A percentile compares a stretch with the other conserved stretches of the same genome.
Evolutionary conservation across 345 rosid genomes (phyloP).

Genomic region (Syzygium aqueum): DNA sequence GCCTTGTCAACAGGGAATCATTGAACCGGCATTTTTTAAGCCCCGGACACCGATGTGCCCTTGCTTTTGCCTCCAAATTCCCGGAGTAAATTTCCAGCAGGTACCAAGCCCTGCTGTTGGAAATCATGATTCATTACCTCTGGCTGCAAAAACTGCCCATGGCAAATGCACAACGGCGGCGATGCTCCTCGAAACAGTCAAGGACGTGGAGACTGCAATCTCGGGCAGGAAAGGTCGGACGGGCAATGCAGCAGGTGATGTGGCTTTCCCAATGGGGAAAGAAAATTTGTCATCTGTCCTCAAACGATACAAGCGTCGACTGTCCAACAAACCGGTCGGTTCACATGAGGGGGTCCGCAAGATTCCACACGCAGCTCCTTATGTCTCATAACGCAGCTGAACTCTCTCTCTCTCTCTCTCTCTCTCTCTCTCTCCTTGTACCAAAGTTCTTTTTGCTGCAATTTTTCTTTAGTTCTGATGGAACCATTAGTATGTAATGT

Average conservation of each 20-base stretch:
- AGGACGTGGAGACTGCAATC: constrained; percentile 89
- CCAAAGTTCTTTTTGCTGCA: background rate
- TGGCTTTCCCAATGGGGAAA: constrained; percentile 91
- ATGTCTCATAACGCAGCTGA: constrained; percentile 7
- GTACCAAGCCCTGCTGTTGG: constrained; percentile 39
- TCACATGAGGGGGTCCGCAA: constrained; percentile 35
- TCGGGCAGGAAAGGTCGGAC: constrained; percentile 83
- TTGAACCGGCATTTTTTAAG: constrained; percentile 76
- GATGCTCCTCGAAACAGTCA: constrained; percentile 60
- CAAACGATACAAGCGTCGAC: constrained; percentile 85
- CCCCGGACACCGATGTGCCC: constrained; percentile 62
- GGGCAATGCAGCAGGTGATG: constrained; percentile 97
- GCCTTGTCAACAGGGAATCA: constrained; percentile 51
- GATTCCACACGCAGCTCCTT: constrained; percentile 9
- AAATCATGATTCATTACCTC: constrained; percentile 69
- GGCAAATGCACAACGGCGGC: constrained; percentile 76
- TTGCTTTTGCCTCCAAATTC: constrained; percentile 81
- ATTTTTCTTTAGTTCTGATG: background rate
- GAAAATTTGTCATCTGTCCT: constrained; percentile 95
- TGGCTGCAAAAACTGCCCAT: constrained; percentile 56
- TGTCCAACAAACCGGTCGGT: constrained; percentile 41
- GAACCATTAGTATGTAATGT: background rate
- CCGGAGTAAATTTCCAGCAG: constrained; percentile 31
- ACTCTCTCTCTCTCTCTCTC: background rate
- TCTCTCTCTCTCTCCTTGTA: background rate